Base-by-base conservation (phyloP, 2,329 filamentous ascomycete genomes). In the Phaeoacremonium minimum region DNA sequence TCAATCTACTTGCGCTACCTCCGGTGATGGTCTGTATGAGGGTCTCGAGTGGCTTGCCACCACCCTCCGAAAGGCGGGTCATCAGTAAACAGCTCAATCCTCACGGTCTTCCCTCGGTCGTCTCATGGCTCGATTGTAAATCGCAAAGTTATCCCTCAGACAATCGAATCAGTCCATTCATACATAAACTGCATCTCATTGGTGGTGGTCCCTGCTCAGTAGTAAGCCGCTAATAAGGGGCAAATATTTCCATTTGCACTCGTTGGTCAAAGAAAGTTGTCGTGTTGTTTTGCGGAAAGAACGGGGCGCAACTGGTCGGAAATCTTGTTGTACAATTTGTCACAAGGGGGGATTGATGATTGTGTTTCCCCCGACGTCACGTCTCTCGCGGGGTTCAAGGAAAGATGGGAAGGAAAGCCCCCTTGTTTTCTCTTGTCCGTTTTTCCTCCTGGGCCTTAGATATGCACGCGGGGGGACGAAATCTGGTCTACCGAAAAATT, bases 1-100 rank as follows among this genome's bases (percentile, higher is more conserved):
- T 72, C 91, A 97, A 89, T 95, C 91, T 50, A 97, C 93, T 64
- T 97, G 91, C 75, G 91, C 91, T 67, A 97, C 93, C 54, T 95
- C 90, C 51, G 91, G 91, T 80, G 93, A 97, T 69, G 91, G 91
- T 88, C 86, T 97, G 59, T 97, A 97, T 71, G 91, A 97, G 75
- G 91, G 91, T 83, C 87, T 97, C 59, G 90, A 91, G 74, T 91
- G 87, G 85, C 82, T 90, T 60, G 84, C 85, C 65, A 83, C 79
- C 65, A 85, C 85, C 59, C 81, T 93, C 67, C 80, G 83, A 68
- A 90, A 90, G 78, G 71, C 76, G 57, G 75, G 75, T 56, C 73
- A 77, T 58, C 70, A 77, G 67, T 81, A 80, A 69, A 72, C 55
- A 53, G 49, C 48, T 45, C 38, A 28, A 43, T 36, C 47, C 42